A percentile compares a stretch with the other conserved stretches of the same genome.
phyloP scores from a whole-genome alignment of 2,329 filamentous ascomycete species.

The Aspergillus sp. region DNA sequence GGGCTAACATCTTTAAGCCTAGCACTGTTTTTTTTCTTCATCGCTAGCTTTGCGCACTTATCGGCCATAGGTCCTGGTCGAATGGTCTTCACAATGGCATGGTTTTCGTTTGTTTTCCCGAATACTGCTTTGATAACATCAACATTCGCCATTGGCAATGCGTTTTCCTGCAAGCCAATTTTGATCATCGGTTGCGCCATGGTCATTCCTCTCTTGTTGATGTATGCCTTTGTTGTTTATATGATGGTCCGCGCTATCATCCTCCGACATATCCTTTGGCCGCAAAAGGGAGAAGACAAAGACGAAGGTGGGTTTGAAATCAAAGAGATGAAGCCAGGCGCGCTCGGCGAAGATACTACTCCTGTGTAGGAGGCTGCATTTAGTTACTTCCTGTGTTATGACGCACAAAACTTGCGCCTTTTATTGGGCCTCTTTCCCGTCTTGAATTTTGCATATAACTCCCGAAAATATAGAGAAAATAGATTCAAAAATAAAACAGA shows the following conservation, averaged over 20 bases:
- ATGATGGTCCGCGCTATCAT: constrained; percentile 71
- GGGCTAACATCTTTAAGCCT: constrained; percentile 45
- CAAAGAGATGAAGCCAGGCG: constrained; percentile 27
- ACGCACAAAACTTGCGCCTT: not conserved
- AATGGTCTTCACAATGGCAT: constrained; percentile 79
- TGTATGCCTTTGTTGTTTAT: constrained; percentile 67
- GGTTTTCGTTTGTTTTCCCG: constrained; percentile 80
- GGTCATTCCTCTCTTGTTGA: constrained; percentile 62
- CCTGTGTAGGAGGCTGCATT: not conserved
- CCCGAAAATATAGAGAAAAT: not conserved
- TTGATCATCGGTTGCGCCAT: constrained; percentile 68
- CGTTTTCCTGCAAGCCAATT: constrained; percentile 60
- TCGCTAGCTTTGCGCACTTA: constrained; percentile 73
- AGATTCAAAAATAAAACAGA: not conserved
- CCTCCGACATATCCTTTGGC: constrained; percentile 71
- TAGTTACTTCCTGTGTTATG: not conserved
- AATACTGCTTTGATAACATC: constrained; percentile 74
- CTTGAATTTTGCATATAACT: not conserved
- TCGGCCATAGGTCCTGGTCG: constrained; percentile 61
- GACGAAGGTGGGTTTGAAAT: constrained; percentile 60
- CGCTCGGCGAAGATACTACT: constrained; percentile 11
- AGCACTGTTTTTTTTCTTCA: constrained; percentile 81
- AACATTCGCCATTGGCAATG: constrained; percentile 68
- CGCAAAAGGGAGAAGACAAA: constrained; percentile 66
- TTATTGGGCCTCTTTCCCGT: not conserved